Evolutionary conservation across 176 grass and related monocot genomes (phyloP).

Genomic region (Cenchrus fungigraminus): DNA sequence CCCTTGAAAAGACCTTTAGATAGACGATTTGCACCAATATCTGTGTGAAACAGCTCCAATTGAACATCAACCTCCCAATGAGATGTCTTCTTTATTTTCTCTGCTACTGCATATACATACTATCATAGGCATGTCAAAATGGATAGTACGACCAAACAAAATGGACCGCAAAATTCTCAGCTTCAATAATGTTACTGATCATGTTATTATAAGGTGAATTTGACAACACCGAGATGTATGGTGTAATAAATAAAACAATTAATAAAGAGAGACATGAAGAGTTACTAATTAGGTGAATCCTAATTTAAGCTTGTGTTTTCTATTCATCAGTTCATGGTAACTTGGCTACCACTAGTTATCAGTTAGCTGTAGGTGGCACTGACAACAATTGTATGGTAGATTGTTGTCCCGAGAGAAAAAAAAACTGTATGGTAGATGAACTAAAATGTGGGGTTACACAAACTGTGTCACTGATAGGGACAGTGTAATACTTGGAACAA

Average conservation of each 20-base stretch:
- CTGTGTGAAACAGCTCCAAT: conserved; percentile 88
- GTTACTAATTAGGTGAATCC: not conserved
- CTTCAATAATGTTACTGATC: conserved; percentile 22
- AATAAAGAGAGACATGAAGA: not conserved
- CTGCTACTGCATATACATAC: conserved; percentile 98
- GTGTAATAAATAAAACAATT: not conserved
- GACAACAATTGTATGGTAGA: not conserved
- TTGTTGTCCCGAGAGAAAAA: not conserved
- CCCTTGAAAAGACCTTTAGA: conserved; percentile 77
- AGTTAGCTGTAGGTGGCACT: not conserved
- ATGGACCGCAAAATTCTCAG: conserved; percentile 13
- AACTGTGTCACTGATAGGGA: not conserved
- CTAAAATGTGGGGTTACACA: not conserved
- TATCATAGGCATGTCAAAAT: conserved; percentile 69
- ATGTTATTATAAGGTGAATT: conserved; percentile 17
- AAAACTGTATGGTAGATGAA: not conserved
- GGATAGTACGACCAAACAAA: conserved; percentile 31
- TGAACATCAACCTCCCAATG: conserved; percentile 99
- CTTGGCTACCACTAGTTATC: not conserved
- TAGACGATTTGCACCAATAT: conserved; percentile 77
- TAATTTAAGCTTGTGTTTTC: conserved; percentile 23
- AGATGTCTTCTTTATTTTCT: conserved; percentile 90
- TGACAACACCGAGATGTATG: not conserved
- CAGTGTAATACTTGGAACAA: conserved; percentile 10
- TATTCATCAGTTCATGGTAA: not conserved